Percentiles rank a stretch among this genome's conserved stretches.
Evolutionary conservation across 768 basidiomycete genomes (phyloP).

Genomic region (Antrodiella citrinella): DNA sequence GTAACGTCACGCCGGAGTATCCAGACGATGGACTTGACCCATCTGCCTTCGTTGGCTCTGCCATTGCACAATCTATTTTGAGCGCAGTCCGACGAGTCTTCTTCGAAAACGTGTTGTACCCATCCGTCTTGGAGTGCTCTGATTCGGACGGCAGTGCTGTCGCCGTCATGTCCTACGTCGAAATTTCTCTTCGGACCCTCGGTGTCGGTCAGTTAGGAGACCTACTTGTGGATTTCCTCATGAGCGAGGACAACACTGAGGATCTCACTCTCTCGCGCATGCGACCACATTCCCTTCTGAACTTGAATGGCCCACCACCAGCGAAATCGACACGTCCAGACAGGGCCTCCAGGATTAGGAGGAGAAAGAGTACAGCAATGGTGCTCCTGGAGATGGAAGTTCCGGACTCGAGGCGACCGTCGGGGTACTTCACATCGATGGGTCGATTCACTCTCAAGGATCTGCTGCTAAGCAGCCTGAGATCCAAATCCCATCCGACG

Average conservation of each 20-base stretch:
- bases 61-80: slow-evolving; percentile 78
- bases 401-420: slow-evolving; percentile 58
- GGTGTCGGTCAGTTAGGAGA: slow-evolving; percentile 60
- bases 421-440: slow-evolving; percentile 81
- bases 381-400: slow-evolving; percentile 81
- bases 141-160: slow-evolving; percentile 91
- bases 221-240: slow-evolving; percentile 68
- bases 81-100: slow-evolving; percentile 81
- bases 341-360: slow-evolving; percentile 38
- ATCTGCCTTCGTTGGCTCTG: slow-evolving; percentile 62
- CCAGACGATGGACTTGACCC: slow-evolving; percentile 41
- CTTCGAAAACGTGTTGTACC: slow-evolving; percentile 88
- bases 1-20: slow-evolving; percentile 41
- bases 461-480: slow-evolving; percentile 71
- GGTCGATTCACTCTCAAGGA: slow-evolving; percentile 91
- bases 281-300: slow-evolving; percentile 33
- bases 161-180: slow-evolving; percentile 92
- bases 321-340: slow-evolving; percentile 24
- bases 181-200: slow-evolving; percentile 76
- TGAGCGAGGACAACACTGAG: slow-evolving; percentile 73
- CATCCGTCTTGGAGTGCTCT: slow-evolving; percentile 89
- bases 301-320: slow-evolving; percentile 30
- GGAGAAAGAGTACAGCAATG: slow-evolving; percentile 86
- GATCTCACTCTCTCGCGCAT: slow-evolving; percentile 43
- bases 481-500: slow-evolving; percentile 56